phyloP scores from a whole-genome alignment of 2,329 filamentous ascomycete genomes.

The Fusarium decemcellulare region DNA sequence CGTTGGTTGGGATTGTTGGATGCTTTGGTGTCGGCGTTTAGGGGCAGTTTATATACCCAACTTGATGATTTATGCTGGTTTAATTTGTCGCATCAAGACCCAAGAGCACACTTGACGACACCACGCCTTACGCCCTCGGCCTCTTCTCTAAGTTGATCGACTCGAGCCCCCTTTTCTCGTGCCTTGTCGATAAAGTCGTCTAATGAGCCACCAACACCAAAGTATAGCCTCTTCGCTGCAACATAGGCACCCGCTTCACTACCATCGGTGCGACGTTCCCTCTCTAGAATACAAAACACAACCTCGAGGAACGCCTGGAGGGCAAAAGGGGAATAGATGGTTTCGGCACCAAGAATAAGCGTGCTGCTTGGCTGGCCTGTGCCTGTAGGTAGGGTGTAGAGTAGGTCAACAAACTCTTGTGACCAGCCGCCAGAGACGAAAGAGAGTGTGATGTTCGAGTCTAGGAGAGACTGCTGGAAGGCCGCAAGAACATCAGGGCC shows the following conservation, averaged over 20 bases:
- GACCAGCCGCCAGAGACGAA: constrained; percentile 86
- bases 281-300: constrained; percentile 70
- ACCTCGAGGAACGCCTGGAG: constrained; percentile 78
- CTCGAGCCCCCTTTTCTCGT: constrained; percentile 61
- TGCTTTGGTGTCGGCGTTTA: constrained; percentile 28
- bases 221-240: constrained; percentile 85
- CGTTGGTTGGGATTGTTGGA: constrained; percentile 3
- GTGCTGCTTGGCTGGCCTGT: constrained; percentile 47
- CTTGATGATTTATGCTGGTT: constrained; percentile 14
- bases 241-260: constrained; percentile 74
- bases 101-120: constrained; percentile 67
- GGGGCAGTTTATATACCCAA: constrained; percentile 36
- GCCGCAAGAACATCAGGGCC: constrained; percentile 68
- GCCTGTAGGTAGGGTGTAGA: constrained; percentile 56
- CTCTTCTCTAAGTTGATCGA: constrained; percentile 70
- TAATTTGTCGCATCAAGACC: constrained; percentile 20
- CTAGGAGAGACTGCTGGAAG: constrained; percentile 69
- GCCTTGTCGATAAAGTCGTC: constrained; percentile 77
- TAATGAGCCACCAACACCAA: constrained; percentile 86
- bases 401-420: constrained; percentile 71
- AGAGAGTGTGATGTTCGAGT: constrained; percentile 68
- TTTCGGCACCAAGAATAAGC: constrained; percentile 81
- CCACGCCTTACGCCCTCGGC: constrained; percentile 72
- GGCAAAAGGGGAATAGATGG: constrained; percentile 84
- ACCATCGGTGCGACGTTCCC: constrained; percentile 52